phyloP scores from a whole-genome alignment of 2,329 filamentous ascomycete species.

The Pleurostoma richardsiae region DNA sequence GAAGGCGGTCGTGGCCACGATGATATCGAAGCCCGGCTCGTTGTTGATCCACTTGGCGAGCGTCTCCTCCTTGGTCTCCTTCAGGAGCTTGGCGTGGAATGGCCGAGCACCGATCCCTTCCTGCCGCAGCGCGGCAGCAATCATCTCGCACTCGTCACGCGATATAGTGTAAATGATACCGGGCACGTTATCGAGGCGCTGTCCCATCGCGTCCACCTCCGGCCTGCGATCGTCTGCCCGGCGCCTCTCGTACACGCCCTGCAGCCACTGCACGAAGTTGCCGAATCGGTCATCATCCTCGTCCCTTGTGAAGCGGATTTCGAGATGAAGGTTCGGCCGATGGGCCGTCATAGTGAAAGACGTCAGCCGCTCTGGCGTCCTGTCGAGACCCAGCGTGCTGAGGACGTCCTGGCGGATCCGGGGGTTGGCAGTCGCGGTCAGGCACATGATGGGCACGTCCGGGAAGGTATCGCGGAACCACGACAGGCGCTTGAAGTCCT shows the following conservation, averaged over 20 bases:
- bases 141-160: slow-evolving; percentile 67
- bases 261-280: slow-evolving; percentile 74
- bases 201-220: slow-evolving; percentile 49
- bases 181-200: slow-evolving; percentile 59
- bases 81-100: slow-evolving; percentile 65
- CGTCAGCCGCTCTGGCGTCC: slow-evolving; percentile 52
- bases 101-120: slow-evolving; percentile 70
- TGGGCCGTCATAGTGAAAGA: slow-evolving; percentile 80
- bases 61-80: slow-evolving; percentile 66
- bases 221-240: slow-evolving; percentile 50
- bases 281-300: slow-evolving; percentile 66
- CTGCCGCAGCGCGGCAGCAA: slow-evolving; percentile 59
- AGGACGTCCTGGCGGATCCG: slow-evolving; percentile 82
- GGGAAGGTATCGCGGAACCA: slow-evolving; percentile 84
- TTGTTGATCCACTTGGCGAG: slow-evolving; percentile 69
- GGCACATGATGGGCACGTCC: slow-evolving; percentile 82
- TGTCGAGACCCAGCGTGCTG: slow-evolving; percentile 63
- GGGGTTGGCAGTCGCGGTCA: slow-evolving; percentile 85
- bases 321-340: slow-evolving; percentile 83
- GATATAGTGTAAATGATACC: slow-evolving; percentile 79
- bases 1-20: slow-evolving; percentile 93
- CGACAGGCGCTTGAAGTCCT: slow-evolving; percentile 78
- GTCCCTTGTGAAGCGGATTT: slow-evolving; percentile 78
- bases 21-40: slow-evolving; percentile 75
- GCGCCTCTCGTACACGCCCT: slow-evolving; percentile 65